Base-by-base conservation (phyloP, 805 yeast genomes). In the Sungouiella blattae region DNA sequence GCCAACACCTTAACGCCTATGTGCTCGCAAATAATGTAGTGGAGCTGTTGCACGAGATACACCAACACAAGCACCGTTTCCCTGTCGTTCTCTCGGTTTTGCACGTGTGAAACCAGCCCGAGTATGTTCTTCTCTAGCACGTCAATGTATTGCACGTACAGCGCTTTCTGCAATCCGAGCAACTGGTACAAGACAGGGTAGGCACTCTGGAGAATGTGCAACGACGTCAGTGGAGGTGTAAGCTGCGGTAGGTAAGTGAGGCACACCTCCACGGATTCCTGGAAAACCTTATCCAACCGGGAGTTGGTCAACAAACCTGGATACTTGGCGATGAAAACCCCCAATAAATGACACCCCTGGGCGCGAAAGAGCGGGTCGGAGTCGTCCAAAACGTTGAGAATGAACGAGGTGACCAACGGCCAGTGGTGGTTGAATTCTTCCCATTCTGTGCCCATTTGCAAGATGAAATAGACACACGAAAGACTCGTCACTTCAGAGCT, bases 351-450 rank as follows among this genome's bases (percentile, higher is more conserved):
- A 29, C 56, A 44, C 13, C 55, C 61, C 32, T 57, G 59, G 1
- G 48, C 40, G 35, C 64, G 60, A 30, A 55, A 46, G 5, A 34
- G 24, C 5, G 58, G 55, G 17, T 57, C 59, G 29, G 58, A 53
- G 37, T 63, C 65, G 37, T 63, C 67, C 26, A 64, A 48, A 5
- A 66, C 46, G 30, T 61, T 62, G 13, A 66, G 49, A 4, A 59
- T 45, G 30, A 61, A 62, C 5, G 69, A 52, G 8, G 66, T 48
- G 9, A 61, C 33, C 3, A 52, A n/a, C 6, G 53, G 45, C 60
- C 65, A 56, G 24, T 49, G 33, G 2, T 33, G 15, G 2, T 35
- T 39, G 8, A 43, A 40, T 40, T 41, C 39, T 6, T 27, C 26
- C 12, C 23, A 20, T 6, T n/a, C 29, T 26, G 23, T 26, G 1